phyloP scores from a whole-genome alignment of 495 filamentous ascomycete species.

The Thozetella sp. region DNA sequence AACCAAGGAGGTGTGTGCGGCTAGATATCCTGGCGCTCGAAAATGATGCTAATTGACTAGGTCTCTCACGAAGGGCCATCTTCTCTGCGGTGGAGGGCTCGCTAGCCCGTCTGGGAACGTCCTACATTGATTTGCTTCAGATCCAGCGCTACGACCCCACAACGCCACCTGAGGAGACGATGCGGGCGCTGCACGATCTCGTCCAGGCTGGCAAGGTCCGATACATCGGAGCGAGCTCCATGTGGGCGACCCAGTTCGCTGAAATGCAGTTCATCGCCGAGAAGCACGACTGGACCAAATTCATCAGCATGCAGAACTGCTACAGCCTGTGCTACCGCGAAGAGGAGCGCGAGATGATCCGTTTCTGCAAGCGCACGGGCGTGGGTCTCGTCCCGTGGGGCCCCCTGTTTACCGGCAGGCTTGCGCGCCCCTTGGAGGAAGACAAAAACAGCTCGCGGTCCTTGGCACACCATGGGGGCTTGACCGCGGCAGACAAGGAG shows the following conservation, averaged over 20 bases:
- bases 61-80: slow-evolving; percentile 66
- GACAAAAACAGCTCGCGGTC: slow-evolving; percentile 30
- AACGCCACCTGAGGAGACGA: slow-evolving; percentile 67
- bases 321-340: slow-evolving; percentile 76
- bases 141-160: slow-evolving; percentile 68
- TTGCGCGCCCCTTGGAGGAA: slow-evolving; percentile 44
- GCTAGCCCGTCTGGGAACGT: slow-evolving; percentile 62
- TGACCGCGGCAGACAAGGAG: slow-evolving; percentile 33
- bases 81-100: slow-evolving; percentile 71
- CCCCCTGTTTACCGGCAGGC: slow-evolving; percentile 57
- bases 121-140: slow-evolving; percentile 75
- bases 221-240: slow-evolving; percentile 69
- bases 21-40: not conserved
- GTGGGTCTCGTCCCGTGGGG: slow-evolving; percentile 73
- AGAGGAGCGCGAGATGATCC: slow-evolving; percentile 78
- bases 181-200: slow-evolving; percentile 72
- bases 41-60: not conserved
- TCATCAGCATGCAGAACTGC: slow-evolving; percentile 75
- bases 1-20: slow-evolving; percentile 19
- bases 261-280: slow-evolving; percentile 63
- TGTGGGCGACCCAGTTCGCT: slow-evolving; percentile 71
- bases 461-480: slow-evolving; percentile 27
- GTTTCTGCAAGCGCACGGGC: slow-evolving; percentile 70
- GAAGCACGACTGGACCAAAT: slow-evolving; percentile 70
- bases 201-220: slow-evolving; percentile 64